phyloP scores from a whole-genome alignment of 352 stramenopile species.

The Phytophthora citricola region DNA sequence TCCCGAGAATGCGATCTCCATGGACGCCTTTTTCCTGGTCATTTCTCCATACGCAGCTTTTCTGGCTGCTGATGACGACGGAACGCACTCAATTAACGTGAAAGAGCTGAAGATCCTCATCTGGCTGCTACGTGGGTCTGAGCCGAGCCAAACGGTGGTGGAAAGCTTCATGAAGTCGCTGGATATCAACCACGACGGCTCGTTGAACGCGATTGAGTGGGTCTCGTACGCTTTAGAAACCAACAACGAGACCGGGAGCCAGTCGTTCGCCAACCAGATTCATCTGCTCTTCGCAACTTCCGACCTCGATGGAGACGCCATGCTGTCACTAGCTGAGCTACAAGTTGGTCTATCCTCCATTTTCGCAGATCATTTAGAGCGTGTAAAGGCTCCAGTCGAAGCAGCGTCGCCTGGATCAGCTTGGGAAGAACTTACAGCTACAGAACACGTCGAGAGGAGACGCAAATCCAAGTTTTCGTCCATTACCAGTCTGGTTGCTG shows the following conservation, averaged over 20 bases:
- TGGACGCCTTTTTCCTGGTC: slow-evolving; percentile 72
- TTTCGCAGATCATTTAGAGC: slow-evolving; percentile 34
- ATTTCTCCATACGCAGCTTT: slow-evolving; percentile 68
- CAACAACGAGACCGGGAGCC: slow-evolving; percentile 45
- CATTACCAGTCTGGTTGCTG: slow-evolving; percentile 49
- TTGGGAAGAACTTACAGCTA: slow-evolving; percentile 30
- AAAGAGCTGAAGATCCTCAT: slow-evolving; percentile 68
- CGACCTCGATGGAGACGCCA: slow-evolving; percentile 62
- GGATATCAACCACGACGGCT: slow-evolving; percentile 54
- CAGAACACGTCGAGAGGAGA: slow-evolving; percentile 12
- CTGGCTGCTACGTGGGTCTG: slow-evolving; percentile 74
- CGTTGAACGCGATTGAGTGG: slow-evolving; percentile 70
- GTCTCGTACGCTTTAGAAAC: slow-evolving; percentile 68
- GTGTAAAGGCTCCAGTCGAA: slow-evolving; percentile 14
- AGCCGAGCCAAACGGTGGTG: slow-evolving; percentile 47
- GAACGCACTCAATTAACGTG: slow-evolving; percentile 58
- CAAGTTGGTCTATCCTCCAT: slow-evolving; percentile 50
- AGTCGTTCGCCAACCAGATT: slow-evolving; percentile 58
- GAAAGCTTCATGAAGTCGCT: slow-evolving; percentile 70
- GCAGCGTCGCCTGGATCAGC: slow-evolving; percentile 20
- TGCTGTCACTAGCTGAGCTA: slow-evolving; percentile 64
- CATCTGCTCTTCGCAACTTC: slow-evolving; percentile 63
- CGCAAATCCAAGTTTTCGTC: slow-evolving; percentile 38
- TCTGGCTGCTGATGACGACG: slow-evolving; percentile 66
- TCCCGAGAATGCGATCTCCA: slow-evolving; percentile 31